Evolutionary conservation across 2,329 filamentous ascomycete genomes (phyloP).

Genomic region (Beauveria sp.): DNA sequence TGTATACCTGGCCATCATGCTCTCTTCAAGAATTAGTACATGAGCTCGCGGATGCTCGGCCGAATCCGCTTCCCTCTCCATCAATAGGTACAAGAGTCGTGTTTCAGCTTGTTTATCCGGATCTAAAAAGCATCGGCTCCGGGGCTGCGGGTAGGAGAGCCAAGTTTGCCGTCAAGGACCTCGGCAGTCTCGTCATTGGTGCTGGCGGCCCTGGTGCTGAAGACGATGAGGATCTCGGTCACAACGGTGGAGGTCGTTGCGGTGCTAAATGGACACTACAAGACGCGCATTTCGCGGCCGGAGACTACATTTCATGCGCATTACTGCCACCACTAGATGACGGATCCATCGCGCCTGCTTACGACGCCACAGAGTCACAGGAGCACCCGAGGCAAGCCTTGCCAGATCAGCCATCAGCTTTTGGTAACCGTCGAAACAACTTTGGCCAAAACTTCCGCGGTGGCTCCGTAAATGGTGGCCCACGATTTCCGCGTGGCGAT

Average conservation of each 20-base stretch:
- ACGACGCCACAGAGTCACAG: background rate
- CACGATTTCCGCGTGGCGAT: background rate
- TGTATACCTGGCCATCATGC: constrained; percentile 82
- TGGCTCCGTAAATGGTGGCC: background rate
- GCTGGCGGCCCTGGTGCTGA: constrained; percentile 41
- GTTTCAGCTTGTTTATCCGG: constrained; percentile 80
- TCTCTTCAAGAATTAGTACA: constrained; percentile 74
- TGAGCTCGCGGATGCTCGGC: constrained; percentile 60
- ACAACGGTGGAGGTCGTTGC: constrained; percentile 41
- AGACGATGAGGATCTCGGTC: constrained; percentile 27
- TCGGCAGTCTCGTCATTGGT: constrained; percentile 78
- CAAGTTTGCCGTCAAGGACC: constrained; percentile 68
- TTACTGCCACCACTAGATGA: constrained; percentile 68
- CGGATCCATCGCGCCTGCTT: constrained; percentile 63
- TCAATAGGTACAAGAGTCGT: constrained; percentile 76
- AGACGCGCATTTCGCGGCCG: constrained; percentile 76
- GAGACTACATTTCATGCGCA: constrained; percentile 80
- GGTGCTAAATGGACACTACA: constrained; percentile 66
- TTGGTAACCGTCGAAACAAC: background rate
- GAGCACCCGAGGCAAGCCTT: background rate
- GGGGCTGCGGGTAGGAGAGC: constrained; percentile 23
- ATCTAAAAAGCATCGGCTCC: constrained; percentile 41
- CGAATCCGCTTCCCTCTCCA: constrained; percentile 62
- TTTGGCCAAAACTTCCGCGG: background rate
- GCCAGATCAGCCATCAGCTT: background rate